Percentiles rank a stretch among this genome's conserved stretches.
Evolutionary conservation across 768 basidiomycete species (phyloP).

Genomic region (Piloderma croceum): DNA sequence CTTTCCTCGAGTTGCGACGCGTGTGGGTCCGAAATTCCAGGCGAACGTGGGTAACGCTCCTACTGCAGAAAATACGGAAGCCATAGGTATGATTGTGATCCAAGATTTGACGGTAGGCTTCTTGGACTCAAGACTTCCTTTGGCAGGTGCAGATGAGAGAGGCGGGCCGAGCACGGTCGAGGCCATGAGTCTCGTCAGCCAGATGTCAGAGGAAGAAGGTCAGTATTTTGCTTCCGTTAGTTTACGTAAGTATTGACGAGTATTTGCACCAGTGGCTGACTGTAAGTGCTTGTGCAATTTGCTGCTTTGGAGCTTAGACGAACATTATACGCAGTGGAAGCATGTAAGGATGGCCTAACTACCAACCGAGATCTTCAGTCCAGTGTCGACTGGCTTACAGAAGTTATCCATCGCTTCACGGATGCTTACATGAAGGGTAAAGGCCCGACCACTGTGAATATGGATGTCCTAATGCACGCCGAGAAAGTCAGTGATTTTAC

Average conservation of each 20-base stretch:
- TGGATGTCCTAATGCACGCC: constrained; percentile 48
- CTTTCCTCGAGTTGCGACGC: constrained; percentile 88
- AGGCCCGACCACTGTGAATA: constrained; percentile 57
- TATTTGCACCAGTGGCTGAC: neutral
- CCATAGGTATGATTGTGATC: constrained; percentile 25
- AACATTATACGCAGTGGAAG: too few relatives aligned
- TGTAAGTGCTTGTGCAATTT: neutral
- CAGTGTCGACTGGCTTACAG: constrained; percentile 79
- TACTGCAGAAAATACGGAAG: too few relatives aligned
- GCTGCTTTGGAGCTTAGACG: neutral
- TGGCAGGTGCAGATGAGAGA: too few relatives aligned
- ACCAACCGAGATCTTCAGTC: constrained; percentile 45
- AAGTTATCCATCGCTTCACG: constrained; percentile 66
- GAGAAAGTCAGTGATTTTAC: constrained; percentile 51
- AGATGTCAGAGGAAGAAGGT: constrained; percentile 41
- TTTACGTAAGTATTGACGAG: constrained; percentile 12
- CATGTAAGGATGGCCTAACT: constrained; percentile 52
- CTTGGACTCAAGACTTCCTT: too few relatives aligned
- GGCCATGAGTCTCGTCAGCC: constrained; percentile 36
- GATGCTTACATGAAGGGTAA: constrained; percentile 55
- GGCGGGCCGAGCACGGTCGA: constrained; percentile 47
- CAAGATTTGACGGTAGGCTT: too few relatives aligned
- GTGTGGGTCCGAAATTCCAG: constrained; percentile 87
- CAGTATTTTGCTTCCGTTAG: constrained; percentile 17
- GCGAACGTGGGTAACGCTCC: constrained; percentile 54